Percentiles rank a stretch among this genome's conserved stretches.
These are phyloP conservation scores for Colletotrichum musae DNA, from an alignment of 2,329 filamentous ascomycete genomes.

Conservation along the genomic window DNA sequence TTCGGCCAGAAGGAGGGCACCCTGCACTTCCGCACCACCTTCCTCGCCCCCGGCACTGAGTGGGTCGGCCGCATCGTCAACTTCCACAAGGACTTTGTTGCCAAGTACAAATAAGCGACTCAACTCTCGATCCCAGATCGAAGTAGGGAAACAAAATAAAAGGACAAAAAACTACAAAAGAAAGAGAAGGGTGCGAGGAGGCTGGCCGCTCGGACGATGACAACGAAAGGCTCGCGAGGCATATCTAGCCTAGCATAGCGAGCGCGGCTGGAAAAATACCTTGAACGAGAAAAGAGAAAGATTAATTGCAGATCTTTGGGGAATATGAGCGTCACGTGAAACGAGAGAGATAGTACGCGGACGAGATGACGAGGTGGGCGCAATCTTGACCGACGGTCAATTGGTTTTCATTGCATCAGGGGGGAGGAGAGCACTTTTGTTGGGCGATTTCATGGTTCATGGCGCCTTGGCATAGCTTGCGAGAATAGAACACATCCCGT, in stretches of 20 bases:
- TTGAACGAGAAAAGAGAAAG: neutral
- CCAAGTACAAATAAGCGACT: constrained; percentile 73
- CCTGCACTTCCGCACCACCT: constrained; percentile 95
- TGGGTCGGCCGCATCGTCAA: constrained; percentile 90
- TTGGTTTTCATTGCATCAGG: constrained; percentile 2
- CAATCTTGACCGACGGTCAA: too few species aligned
- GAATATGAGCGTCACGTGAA: neutral
- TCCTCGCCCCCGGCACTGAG: constrained; percentile 94
- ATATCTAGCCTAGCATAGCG: constrained; percentile 9
- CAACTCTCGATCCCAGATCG: neutral
- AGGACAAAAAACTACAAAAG: constrained; percentile 8
- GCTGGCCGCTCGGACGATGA: constrained; percentile 9
- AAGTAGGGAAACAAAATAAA: neutral
- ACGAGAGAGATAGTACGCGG: too few species aligned
- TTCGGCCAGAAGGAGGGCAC: constrained; percentile 95
- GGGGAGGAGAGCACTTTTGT: neutral
- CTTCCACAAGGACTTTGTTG: constrained; percentile 94
- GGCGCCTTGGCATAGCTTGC: constrained; percentile 28
- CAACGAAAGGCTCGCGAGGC: constrained; percentile 4
- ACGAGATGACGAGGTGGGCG: too few species aligned
- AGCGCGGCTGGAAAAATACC: constrained; percentile 3
- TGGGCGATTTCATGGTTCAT: neutral
- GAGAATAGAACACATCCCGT: constrained; percentile 27
- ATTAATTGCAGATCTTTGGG: neutral
- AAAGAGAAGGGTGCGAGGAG: constrained; percentile 13